Percentiles rank a stretch among this genome's conserved stretches.
phyloP scores from a whole-genome alignment of 148 eudicot species.

The Heliosperma pusillum region DNA sequence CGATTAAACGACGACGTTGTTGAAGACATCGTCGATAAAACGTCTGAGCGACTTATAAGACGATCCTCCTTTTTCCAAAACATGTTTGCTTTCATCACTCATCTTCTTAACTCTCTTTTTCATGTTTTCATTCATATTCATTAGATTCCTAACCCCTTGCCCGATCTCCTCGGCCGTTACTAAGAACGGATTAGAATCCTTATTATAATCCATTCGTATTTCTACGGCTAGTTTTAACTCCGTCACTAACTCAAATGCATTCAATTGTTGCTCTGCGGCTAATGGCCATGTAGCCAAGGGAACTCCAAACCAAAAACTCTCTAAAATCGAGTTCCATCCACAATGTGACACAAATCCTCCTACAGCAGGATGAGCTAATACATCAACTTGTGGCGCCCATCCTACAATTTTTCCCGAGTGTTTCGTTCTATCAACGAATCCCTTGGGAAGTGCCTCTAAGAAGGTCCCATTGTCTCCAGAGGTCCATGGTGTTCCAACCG shows the following conservation, averaged over 20 bases:
- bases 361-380: not conserved
- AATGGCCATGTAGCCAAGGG: constrained; percentile 8
- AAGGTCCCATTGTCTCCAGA: not conserved
- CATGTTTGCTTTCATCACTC: not conserved
- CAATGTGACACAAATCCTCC: constrained; percentile 13
- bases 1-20: not conserved
- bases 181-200: not conserved
- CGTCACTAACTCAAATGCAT: not conserved
- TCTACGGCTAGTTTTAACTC: not conserved
- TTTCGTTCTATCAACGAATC: not conserved
- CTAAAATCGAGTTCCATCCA: constrained; percentile 12
- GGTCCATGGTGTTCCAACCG: not conserved
- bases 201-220: constrained; percentile 9
- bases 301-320: constrained; percentile 13
- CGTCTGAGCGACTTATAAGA: not conserved
- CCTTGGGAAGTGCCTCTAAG: constrained; percentile 16
- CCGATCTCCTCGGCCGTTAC: constrained; percentile 6
- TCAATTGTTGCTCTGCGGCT: constrained; percentile 3
- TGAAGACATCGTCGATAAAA: constrained; percentile 3
- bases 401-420: not conserved
- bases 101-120: not conserved
- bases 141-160: not conserved
- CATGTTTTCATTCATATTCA: constrained; percentile 1
- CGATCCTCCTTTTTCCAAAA: constrained; percentile 8
- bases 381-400: constrained; percentile 15